phyloP scores from a whole-genome alignment of 768 basidiomycete species.

The Lactarius akahatsu region DNA sequence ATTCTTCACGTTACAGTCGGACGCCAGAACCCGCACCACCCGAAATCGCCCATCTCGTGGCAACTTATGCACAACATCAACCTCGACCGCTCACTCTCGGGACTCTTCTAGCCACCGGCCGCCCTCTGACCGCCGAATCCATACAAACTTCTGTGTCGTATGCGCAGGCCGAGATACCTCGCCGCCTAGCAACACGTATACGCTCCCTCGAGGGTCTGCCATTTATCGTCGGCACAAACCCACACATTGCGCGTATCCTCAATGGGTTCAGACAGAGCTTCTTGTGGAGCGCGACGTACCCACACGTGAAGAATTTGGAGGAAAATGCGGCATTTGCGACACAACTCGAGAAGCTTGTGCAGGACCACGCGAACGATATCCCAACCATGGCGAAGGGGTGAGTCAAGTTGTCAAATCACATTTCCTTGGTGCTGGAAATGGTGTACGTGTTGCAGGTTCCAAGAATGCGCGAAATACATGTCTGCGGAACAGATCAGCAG shows the following conservation, averaged over 20 bases:
- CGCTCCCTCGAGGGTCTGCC: slow-evolving; percentile 73
- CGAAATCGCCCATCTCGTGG: slow-evolving; percentile 58
- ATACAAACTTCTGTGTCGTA: slow-evolving; percentile 73
- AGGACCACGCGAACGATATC: slow-evolving; percentile 81
- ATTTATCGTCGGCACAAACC: slow-evolving; percentile 88
- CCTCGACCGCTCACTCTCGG: slow-evolving; percentile 71
- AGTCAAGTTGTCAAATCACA: slow-evolving; percentile 16
- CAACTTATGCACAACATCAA: slow-evolving; percentile 59
- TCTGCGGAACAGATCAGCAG: slow-evolving; percentile 72
- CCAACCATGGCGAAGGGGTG: slow-evolving; percentile 90
- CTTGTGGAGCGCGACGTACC: slow-evolving; percentile 63
- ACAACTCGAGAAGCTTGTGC: slow-evolving; percentile 68
- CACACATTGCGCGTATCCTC: slow-evolving; percentile 73
- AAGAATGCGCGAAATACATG: slow-evolving; percentile 84
- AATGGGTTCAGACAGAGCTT: slow-evolving; percentile 71
- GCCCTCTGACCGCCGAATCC: slow-evolving; percentile 67
- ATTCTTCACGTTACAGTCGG: slow-evolving; percentile 31
- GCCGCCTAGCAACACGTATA: slow-evolving; percentile 71
- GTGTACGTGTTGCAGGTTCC: slow-evolving; percentile 54
- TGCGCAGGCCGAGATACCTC: slow-evolving; percentile 73
- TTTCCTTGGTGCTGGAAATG: slow-evolving; percentile 1
- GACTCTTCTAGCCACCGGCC: slow-evolving; percentile 71
- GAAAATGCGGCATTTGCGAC: slow-evolving; percentile 70
- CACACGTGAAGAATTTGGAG: slow-evolving; percentile 59
- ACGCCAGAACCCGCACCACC: slow-evolving; percentile 51